Evolutionary conservation across 352 stramenopile genomes (phyloP).

Genomic region (Pythium myriotylum): DNA sequence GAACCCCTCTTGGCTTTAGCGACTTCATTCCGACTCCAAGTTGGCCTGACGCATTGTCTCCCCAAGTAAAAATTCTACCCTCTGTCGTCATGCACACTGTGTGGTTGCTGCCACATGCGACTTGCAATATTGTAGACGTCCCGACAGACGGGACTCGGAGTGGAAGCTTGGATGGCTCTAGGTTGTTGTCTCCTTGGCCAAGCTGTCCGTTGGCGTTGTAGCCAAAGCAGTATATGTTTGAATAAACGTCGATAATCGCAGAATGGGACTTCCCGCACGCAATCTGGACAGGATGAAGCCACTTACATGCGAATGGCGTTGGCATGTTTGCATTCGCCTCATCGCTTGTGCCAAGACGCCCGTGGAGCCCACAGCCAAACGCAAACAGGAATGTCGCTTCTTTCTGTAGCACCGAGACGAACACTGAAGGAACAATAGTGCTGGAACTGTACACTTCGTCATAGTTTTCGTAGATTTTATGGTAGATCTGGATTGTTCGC

Average conservation of each 20-base stretch:
- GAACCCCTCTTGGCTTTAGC: constrained; percentile 33
- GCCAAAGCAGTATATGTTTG: constrained; percentile 78
- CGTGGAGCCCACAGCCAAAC: constrained; percentile 62
- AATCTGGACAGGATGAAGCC: constrained; percentile 72
- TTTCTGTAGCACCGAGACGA: constrained; percentile 70
- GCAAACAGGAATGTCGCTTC: constrained; percentile 75
- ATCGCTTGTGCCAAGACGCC: constrained; percentile 50
- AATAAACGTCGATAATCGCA: constrained; percentile 73
- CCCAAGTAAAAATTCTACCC: constrained; percentile 62
- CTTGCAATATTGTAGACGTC: constrained; percentile 43
- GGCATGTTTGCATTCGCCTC: constrained; percentile 50
- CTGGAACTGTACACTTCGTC: constrained; percentile 49
- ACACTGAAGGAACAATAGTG: constrained; percentile 58
- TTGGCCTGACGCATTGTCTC: constrained; percentile 66
- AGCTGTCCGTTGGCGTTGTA: constrained; percentile 48
- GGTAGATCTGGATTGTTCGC: constrained; percentile 70
- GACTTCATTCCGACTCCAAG: constrained; percentile 46
- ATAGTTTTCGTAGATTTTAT: constrained; percentile 65
- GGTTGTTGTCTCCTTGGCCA: constrained; percentile 53
- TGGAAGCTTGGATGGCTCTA: constrained; percentile 62
- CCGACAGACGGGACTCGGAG: constrained; percentile 47
- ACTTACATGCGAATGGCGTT: constrained; percentile 60
- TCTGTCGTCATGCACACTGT: constrained; percentile 65
- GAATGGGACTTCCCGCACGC: constrained; percentile 68
- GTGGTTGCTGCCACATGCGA: constrained; percentile 64